Evolutionary conservation across 2,329 filamentous ascomycete species (phyloP).

Genomic region (Ascochyta rabiei): DNA sequence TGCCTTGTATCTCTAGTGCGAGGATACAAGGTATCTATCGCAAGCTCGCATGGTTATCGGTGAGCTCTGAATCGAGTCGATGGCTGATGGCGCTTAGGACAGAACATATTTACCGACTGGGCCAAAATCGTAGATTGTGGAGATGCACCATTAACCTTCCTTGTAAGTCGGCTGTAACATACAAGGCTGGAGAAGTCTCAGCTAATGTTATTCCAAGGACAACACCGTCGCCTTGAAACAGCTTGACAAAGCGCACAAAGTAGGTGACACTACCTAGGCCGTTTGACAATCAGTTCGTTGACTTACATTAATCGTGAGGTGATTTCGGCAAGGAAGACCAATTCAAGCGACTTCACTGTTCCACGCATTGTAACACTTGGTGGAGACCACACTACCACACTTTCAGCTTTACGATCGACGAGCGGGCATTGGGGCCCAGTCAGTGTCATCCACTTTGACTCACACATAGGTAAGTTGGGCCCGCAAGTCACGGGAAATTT

Average conservation of each 20-base stretch:
- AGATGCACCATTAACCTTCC: constrained; percentile 58
- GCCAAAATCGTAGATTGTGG: constrained; percentile 62
- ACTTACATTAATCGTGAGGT: constrained; percentile 35
- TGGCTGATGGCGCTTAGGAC: constrained; percentile 25
- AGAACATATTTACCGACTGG: constrained; percentile 55
- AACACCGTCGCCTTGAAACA: constrained; percentile 62
- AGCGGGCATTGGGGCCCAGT: constrained; percentile 59
- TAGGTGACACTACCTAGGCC: constrained; percentile 24
- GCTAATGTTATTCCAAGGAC: constrained; percentile 42
- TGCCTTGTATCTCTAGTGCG: neutral
- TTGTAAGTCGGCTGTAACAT: constrained; percentile 42
- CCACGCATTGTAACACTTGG: constrained; percentile 61
- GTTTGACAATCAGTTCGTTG: neutral
- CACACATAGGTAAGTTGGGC: constrained; percentile 51
- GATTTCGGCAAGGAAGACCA: constrained; percentile 55
- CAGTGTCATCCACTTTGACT: constrained; percentile 65
- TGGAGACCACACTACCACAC: constrained; percentile 63
- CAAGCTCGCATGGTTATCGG: neutral
- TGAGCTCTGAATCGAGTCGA: neutral
- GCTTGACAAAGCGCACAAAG: constrained; percentile 59
- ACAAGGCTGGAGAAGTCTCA: neutral
- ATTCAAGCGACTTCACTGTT: constrained; percentile 51
- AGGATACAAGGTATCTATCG: neutral
- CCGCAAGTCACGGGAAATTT: neutral
- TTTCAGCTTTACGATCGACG: constrained; percentile 59